These are phyloP conservation scores for Sextonia rubra DNA, from an alignment of 164 flowering plant genomes.

Conservation along the genomic window DNA sequence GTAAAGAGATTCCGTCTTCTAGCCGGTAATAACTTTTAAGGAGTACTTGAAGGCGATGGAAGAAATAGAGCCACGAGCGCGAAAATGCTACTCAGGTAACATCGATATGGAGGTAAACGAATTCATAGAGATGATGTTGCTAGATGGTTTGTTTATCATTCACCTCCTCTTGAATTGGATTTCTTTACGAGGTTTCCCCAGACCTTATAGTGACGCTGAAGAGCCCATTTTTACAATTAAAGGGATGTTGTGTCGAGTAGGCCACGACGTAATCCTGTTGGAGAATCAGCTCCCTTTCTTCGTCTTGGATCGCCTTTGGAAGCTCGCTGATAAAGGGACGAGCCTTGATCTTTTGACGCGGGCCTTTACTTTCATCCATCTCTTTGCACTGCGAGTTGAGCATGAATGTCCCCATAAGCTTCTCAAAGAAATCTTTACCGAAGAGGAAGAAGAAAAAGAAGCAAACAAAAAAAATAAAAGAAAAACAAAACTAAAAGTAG, in stretches of 20 bases:
- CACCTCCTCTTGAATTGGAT: not conserved
- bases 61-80: conserved; percentile 14
- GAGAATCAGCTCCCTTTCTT: conserved; percentile 15
- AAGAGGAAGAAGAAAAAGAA: not conserved
- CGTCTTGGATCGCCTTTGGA: not conserved
- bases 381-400: no score
- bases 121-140: conserved; percentile 11
- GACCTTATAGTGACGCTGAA: no score
- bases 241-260: not conserved
- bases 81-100: conserved; percentile 41
- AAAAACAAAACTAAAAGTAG: not conserved
- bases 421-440: no score
- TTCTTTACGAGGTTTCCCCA: not conserved
- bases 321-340: not conserved
- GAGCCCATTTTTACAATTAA: not conserved
- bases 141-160: conserved; percentile 11
- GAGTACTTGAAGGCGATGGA: not conserved
- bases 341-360: not conserved
- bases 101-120: conserved; percentile 29
- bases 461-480: no score
- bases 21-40: not conserved
- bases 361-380: not conserved
- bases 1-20: not conserved
- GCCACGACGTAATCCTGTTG: not conserved
- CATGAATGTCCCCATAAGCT: no score